Conservation (phyloP, 1,284 basidiomycete species). For the Ganoderma meredithae region DNA sequence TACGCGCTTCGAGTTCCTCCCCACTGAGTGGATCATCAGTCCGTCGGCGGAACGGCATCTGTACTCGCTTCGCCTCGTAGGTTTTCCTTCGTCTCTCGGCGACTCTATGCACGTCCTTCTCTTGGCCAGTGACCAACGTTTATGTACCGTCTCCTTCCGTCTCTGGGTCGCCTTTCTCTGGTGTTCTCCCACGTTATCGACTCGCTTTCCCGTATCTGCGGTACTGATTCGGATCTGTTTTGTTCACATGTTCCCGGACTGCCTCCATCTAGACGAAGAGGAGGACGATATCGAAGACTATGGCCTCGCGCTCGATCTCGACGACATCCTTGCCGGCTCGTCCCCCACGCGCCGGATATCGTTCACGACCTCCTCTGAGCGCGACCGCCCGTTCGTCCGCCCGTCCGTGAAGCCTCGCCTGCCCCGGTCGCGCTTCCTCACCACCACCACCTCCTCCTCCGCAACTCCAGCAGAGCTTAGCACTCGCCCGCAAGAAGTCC, state of each 20-base stretch:
- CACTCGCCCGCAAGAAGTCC: not conserved
- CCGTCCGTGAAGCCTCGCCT: constrained; percentile 13
- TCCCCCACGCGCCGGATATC: constrained; percentile 39
- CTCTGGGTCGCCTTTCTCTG: constrained; percentile 13
- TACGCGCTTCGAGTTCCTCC: not conserved
- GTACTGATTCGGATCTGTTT: constrained; percentile 17
- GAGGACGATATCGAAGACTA: constrained; percentile 34
- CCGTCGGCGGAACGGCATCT: constrained; percentile 17
- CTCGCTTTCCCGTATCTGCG: constrained; percentile 11
- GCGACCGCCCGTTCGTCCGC: constrained; percentile 37
- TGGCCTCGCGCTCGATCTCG: constrained; percentile 19
- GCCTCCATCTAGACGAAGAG: constrained; percentile 23
- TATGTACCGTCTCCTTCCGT: constrained; percentile 4
- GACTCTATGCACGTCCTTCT: not conserved
- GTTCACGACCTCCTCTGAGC: constrained; percentile 43
- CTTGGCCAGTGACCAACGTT: not conserved
- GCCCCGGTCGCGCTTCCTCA: not conserved
- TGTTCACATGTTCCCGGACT: constrained; percentile 22
- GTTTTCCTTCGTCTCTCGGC: constrained; percentile 1
- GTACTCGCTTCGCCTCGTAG: constrained; percentile 12
- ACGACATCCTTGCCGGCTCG: constrained; percentile 27
- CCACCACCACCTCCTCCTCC: constrained; percentile 5
- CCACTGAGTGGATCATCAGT: not conserved
- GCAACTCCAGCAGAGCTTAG: constrained; percentile 12
- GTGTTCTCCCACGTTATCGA: constrained; percentile 12